Evolutionary conservation across 2,329 filamentous ascomycete genomes (phyloP), one percentile per base, ranked within the genome.

Genomic region (Aureobasidium sp.): DNA sequence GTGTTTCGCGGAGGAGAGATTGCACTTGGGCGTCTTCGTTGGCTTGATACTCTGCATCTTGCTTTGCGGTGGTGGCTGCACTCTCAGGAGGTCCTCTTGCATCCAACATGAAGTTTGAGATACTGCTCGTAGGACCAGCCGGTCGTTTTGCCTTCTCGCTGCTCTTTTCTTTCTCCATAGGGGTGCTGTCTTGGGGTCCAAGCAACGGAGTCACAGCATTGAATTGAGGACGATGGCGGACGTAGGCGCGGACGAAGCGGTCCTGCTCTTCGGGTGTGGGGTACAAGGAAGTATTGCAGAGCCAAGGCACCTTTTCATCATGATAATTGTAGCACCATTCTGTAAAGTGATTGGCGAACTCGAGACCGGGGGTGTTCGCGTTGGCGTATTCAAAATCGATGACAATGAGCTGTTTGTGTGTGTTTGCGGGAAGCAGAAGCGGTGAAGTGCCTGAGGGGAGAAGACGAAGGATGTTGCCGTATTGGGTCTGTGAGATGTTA

Each of bases 321-420:
- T 97, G 92, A 75, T 99, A 99, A 75, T 99, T 93, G 80, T 97
- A 97, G 68, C 90, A 89, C 94, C 94, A 99, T 76, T 99, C 94
- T 1, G 90, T 85, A 75, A 99, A 99, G 75, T 99, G 94, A 73
- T 99, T 99, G 62, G 91, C 94, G 72, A 99, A 97, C 74, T 99
- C 94, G 16, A 91, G 80, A 1, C 91, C 94, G 0, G 86, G 86
- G 0, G 87, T 81, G 72, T 97, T 99, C 62, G 93, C 91, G 2
- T 87, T 92, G 1, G 94, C 89, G 72, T 99, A 99, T 71, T 99
- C 94, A 69, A 99, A 99, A 73, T 99, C 94, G 70, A 99, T 99
- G 65, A 99, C 94, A 16, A 97, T 83, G 15, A 99, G 83, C 75
- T 96, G 93, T 74, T 96, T 97, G 77, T 99, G 94, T 67, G 93